Evolutionary conservation across 805 yeast genomes (phyloP).

Genomic region (Kodamaea nitidulidarum): DNA sequence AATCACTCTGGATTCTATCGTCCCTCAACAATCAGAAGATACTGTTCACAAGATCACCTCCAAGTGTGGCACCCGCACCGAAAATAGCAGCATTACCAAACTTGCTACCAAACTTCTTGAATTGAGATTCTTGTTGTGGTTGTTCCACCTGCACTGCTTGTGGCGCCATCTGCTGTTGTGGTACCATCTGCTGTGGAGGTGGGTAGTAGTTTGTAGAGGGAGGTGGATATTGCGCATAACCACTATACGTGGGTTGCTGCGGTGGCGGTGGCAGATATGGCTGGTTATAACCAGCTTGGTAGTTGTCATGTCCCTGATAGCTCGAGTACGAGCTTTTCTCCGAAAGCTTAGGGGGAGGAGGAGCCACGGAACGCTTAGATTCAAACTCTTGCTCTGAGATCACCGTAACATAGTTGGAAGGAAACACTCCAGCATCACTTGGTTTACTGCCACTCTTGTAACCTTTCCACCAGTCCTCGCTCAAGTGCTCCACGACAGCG

Average conservation of each 20-base stretch:
- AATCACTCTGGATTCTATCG: too few relatives aligned
- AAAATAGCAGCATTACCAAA: slow-evolving; percentile 90
- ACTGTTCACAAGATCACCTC: slow-evolving; percentile 73
- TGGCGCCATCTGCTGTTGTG: slow-evolving; percentile 26
- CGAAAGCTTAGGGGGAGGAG: slow-evolving; percentile 16
- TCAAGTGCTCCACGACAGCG: slow-evolving; percentile 65
- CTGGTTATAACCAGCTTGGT: slow-evolving; percentile 10
- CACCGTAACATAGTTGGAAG: slow-evolving; percentile 72
- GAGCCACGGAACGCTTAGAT: not conserved
- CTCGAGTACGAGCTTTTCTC: not conserved
- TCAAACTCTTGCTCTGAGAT: slow-evolving; percentile 32
- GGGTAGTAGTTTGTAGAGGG: slow-evolving; percentile 47
- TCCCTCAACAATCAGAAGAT: slow-evolving; percentile 47
- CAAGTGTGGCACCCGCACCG: slow-evolving; percentile 95
- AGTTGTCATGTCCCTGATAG: slow-evolving; percentile 1
- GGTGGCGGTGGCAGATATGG: slow-evolving; percentile 16
- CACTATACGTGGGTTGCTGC: slow-evolving; percentile 24
- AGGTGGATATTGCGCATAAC: slow-evolving; percentile 47
- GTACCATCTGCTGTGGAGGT: slow-evolving; percentile 15
- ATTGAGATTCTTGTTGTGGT: slow-evolving; percentile 21
- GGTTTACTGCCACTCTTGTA: slow-evolving; percentile 29
- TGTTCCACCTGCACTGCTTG: slow-evolving; percentile 22
- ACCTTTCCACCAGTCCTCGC: slow-evolving; percentile 93
- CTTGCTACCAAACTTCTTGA: slow-evolving; percentile 71
- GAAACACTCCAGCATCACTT: slow-evolving; percentile 75